phyloP scores from a whole-genome alignment of 2,329 filamentous ascomycete genomes.

The Fusarium devonianum region DNA sequence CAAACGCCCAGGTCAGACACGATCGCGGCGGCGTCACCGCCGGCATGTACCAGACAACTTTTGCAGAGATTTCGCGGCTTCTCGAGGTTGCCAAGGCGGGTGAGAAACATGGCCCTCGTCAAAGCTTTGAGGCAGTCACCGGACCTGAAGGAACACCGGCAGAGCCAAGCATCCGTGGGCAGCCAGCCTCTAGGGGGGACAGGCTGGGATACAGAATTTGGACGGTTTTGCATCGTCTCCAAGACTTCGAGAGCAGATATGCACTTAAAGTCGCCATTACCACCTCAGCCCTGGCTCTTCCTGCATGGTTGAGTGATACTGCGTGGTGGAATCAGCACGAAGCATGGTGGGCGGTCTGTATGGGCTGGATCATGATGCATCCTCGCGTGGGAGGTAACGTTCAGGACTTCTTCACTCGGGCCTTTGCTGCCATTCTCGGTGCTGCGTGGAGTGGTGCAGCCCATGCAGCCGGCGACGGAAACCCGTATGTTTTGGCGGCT shows the following conservation, averaged over 20 bases:
- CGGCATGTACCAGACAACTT: conserved; percentile 56
- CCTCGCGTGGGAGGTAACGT: conserved; percentile 63
- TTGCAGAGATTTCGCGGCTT: conserved; percentile 53
- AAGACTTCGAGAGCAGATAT: conserved; percentile 65
- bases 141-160: conserved; percentile 47
- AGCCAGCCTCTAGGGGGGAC: conserved; percentile 45
- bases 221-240: conserved; percentile 58
- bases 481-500: conserved; percentile 61
- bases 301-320: conserved; percentile 58
- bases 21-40: conserved; percentile 66
- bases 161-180: conserved; percentile 49
- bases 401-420: conserved; percentile 62
- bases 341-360: conserved; percentile 65
- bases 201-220: conserved; percentile 57
- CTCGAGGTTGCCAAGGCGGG: conserved; percentile 52
- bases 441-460: conserved; percentile 63
- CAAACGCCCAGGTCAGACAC: conserved; percentile 64
- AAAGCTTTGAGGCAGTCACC: conserved; percentile 32
- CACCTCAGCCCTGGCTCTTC: conserved; percentile 59
- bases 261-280: conserved; percentile 63
- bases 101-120: conserved; percentile 42
- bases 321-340: conserved; percentile 64
- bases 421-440: conserved; percentile 58
- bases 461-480: conserved; percentile 59
- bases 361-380: conserved; percentile 63